Conservation (phyloP, 2,329 filamentous ascomycete genomes). For the Fusarium tanahbumbuense region DNA sequence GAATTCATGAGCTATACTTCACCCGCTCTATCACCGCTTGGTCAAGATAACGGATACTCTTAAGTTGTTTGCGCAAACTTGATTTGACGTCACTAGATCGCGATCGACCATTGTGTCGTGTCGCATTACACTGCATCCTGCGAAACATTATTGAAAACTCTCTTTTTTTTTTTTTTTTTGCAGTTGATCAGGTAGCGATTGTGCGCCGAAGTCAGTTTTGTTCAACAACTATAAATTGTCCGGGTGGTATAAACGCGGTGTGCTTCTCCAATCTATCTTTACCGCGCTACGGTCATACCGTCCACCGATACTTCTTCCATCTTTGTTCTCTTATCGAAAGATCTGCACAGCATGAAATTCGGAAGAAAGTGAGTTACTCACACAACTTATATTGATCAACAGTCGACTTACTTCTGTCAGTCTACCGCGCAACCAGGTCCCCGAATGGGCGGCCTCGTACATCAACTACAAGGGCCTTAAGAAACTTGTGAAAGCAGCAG, state of each 20-base stretch:
- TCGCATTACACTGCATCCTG: slow-evolving; percentile 7
- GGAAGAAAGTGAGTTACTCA: slow-evolving; percentile 66
- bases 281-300: slow-evolving; percentile 7
- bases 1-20: slow-evolving; percentile 26
- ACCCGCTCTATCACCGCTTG: slow-evolving; percentile 10
- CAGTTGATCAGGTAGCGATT: slow-evolving; percentile 1
- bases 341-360: slow-evolving; percentile 65
- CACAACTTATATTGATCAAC: slow-evolving; percentile 2
- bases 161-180: neutral
- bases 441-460: slow-evolving; percentile 85
- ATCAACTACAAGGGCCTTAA: slow-evolving; percentile 94
- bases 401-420: slow-evolving; percentile 52
- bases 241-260: slow-evolving; percentile 22
- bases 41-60: slow-evolving; percentile 34
- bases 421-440: slow-evolving; percentile 84
- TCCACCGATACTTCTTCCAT: slow-evolving; percentile 9
- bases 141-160: slow-evolving; percentile 8
- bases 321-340: slow-evolving; percentile 8
- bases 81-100: slow-evolving; percentile 33
- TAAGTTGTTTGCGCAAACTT: slow-evolving; percentile 24
- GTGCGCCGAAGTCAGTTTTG: slow-evolving; percentile 10
- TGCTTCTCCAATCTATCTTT: slow-evolving; percentile 16
- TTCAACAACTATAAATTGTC: slow-evolving; percentile 12
- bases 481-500: slow-evolving; percentile 89
- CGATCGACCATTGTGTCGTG: slow-evolving; percentile 8